Evolutionary conservation across 257 asterid genomes (phyloP).

Genomic region (Knoxia roxburghii): DNA sequence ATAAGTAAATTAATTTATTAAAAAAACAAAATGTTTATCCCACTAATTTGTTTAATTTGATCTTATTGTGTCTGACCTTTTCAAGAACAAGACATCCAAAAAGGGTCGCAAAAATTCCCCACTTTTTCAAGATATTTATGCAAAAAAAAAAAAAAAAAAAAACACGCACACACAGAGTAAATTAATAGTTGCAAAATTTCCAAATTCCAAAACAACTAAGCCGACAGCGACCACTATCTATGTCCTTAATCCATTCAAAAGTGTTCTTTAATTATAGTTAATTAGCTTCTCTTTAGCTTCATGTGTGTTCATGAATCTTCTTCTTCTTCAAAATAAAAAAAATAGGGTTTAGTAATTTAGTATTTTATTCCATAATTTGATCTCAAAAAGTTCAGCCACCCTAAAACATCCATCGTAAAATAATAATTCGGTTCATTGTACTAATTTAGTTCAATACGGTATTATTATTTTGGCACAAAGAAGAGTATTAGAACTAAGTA

Average conservation of each 20-base stretch:
- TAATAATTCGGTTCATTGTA: too few relatives aligned
- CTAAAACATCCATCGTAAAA: background rate
- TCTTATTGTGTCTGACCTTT: conserved; percentile 35
- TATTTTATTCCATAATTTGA: too few relatives aligned
- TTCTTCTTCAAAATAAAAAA: background rate
- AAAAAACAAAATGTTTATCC: conserved; percentile 1
- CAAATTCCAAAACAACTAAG: conserved; percentile 8
- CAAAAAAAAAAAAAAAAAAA: background rate
- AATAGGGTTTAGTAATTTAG: too few relatives aligned
- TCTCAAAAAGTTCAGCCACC: background rate
- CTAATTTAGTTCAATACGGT: too few relatives aligned
- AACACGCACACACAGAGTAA: background rate
- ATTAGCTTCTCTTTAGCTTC: conserved; percentile 11
- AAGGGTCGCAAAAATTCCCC: conserved; percentile 23
- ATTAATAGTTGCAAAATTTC: background rate
- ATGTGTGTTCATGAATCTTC: conserved; percentile 12
- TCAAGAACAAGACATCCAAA: conserved; percentile 26
- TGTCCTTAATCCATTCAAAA: conserved; percentile 12
- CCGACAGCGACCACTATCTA: conserved; percentile 12
- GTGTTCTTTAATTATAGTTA: background rate
- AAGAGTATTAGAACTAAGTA: background rate
- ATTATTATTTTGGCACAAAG: too few relatives aligned
- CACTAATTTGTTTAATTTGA: conserved; percentile 7
- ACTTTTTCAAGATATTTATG: conserved; percentile 10
- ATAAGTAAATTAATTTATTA: too few relatives aligned